Base-by-base conservation (phyloP, 2,329 filamentous ascomycete species). In the Trichophyton mentagrophytes region DNA sequence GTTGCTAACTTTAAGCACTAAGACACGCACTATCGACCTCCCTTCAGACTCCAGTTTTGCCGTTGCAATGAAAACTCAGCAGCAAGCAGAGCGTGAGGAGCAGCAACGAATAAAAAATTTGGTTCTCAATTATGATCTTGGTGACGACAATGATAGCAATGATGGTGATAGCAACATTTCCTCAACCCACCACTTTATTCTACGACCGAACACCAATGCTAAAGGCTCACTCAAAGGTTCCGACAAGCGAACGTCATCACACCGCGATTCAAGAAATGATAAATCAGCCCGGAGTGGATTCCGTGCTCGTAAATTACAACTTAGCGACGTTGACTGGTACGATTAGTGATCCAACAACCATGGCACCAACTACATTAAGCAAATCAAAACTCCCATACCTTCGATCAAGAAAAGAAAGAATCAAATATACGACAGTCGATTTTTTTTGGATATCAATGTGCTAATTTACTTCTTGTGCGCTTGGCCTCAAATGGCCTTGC, bases 251-350 rank as follows among this genome's bases (percentile, higher is more conserved):
- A 70, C 69, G 53, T 58, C 65, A 61, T 70, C 74, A 63, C 67
- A 71, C 65, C 67, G 75, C 79, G 73, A 76, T 46, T 64, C 64
- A 30, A 72, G 71, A 62, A 66, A 73, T 59, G 82, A 85, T 67
- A 85, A 82, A 69, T 78, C 80, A 49, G 80, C 81, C 62, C 85
- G 88, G 60, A 83, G 82, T 69, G 85, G 87, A 62, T 90, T 96
- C 73, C 87, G 91, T 65, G 85, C 88, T 62, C 85, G 93, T 69
- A 95, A 95, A 75, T 79, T 99, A 63, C 92, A 97, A 72, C 82
- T 97, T 62, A 96, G 90, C 74, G 93, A 99, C 75, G 89, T 99
- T 73, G 92, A 99, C 74, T 99, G 93, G 93, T 96, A 92, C 38
- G 30, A 36, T 11, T 46, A 40, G 11, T 58, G n/a, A 33, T 17